phyloP scores from a whole-genome alignment of 2,329 filamentous ascomycete genomes.

The Ramichloridium luteum region DNA sequence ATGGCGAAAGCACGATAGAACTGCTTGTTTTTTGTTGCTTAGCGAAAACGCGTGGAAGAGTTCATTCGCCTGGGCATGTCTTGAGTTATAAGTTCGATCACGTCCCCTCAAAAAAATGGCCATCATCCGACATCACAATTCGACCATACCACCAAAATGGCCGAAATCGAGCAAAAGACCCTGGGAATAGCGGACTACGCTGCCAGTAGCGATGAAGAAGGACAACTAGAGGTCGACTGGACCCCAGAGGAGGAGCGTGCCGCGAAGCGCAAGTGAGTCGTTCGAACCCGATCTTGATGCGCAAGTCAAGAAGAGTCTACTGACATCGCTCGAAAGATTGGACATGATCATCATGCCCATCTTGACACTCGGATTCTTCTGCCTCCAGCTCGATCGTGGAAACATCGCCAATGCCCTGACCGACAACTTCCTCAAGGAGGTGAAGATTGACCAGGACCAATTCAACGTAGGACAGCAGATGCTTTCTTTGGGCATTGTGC shows the following conservation, averaged over 20 bases:
- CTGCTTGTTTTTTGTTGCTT: too few relatives aligned
- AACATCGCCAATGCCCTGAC: slow-evolving; percentile 24
- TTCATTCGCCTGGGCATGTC: too few relatives aligned
- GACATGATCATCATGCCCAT: slow-evolving; percentile 24
- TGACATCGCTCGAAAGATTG: slow-evolving; percentile 11
- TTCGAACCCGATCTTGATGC: neutral
- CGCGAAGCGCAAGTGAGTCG: slow-evolving; percentile 20
- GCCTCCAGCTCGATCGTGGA: slow-evolving; percentile 22
- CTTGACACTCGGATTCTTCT: slow-evolving; percentile 24
- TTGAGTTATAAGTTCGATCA: too few relatives aligned
- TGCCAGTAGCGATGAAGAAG: slow-evolving; percentile 7
- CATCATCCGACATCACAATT: too few relatives aligned
- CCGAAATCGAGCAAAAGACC: slow-evolving; percentile 6
- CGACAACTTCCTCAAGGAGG: slow-evolving; percentile 22
- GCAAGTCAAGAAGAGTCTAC: neutral
- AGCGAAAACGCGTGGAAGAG: too few relatives aligned
- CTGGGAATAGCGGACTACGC: slow-evolving; percentile 1
- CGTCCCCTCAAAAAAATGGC: too few relatives aligned
- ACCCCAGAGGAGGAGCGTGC: slow-evolving; percentile 19
- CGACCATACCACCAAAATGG: too few relatives aligned
- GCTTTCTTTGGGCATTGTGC: slow-evolving; percentile 24
- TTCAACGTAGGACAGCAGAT: slow-evolving; percentile 26
- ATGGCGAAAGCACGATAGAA: too few relatives aligned
- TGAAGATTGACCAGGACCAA: slow-evolving; percentile 22
- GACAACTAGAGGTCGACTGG: slow-evolving; percentile 14